Percentiles rank a stretch among this genome's conserved stretches.
These are phyloP conservation scores for Phytopythium sindhum DNA, from an alignment of 352 stramenopile species.

Conservation along the genomic window DNA sequence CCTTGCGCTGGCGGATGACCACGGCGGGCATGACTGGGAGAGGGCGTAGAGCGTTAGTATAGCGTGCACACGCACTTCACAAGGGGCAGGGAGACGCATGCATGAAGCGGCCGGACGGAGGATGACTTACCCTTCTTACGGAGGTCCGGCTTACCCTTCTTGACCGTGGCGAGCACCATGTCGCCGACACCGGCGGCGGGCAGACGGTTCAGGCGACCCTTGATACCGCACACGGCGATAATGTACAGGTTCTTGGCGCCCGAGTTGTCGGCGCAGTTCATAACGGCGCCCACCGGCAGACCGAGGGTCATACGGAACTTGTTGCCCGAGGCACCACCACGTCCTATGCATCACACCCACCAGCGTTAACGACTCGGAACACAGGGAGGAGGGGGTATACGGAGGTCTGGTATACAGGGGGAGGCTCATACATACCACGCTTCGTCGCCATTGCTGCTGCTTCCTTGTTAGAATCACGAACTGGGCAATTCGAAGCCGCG, in stretches of 20 bases:
- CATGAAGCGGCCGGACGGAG: not conserved
- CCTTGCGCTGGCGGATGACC: constrained; percentile 99
- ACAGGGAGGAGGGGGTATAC: not conserved
- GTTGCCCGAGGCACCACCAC: constrained; percentile 95
- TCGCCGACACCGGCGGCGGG: constrained; percentile 98
- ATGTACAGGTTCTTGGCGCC: constrained; percentile 99
- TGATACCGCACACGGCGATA: constrained; percentile 99
- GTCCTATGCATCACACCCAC: constrained; percentile 65
- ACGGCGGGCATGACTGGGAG: constrained; percentile 96
- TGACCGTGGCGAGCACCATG: constrained; percentile 99
- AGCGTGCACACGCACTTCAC: too few species aligned
- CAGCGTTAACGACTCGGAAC: not conserved
- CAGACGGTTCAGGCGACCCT: constrained; percentile 98
- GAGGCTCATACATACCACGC: constrained; percentile 47
- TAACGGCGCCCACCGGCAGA: constrained; percentile 97
- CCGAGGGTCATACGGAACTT: constrained; percentile 99
- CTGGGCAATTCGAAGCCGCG: constrained; percentile 24
- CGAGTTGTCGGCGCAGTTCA: constrained; percentile 99
- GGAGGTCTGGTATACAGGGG: not conserved
- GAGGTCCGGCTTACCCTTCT: constrained; percentile 99
- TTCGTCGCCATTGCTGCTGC: constrained; percentile 81
- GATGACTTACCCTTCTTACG: constrained; percentile 94
- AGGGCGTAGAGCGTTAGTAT: not conserved
- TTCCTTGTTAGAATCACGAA: constrained; percentile 85
- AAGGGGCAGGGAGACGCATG: constrained; percentile 3